These are phyloP conservation scores for Geum urbanum DNA, from an alignment of 306 rosid species.

Conservation along the genomic window DNA sequence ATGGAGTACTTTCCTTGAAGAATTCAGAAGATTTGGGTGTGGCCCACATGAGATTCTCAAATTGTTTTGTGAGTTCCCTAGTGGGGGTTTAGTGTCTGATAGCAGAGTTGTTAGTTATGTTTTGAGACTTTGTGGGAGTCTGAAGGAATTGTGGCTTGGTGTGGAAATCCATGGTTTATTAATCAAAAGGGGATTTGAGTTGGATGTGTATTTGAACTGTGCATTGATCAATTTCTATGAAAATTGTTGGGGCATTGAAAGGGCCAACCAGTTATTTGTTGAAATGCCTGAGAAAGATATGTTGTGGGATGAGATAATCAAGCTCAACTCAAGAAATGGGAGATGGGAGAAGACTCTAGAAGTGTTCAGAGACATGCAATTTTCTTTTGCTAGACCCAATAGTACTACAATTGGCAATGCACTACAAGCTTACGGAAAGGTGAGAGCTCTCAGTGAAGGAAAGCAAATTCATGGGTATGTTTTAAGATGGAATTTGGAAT, in stretches of 20 bases:
- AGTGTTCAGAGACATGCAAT: conserved; percentile 44
- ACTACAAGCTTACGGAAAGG: conserved; percentile 64
- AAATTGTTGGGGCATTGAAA: conserved; percentile 48
- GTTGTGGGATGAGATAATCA: conserved; percentile 59
- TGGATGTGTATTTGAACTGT: conserved; percentile 51
- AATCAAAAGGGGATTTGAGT: conserved; percentile 51
- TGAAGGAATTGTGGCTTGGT: conserved; percentile 44
- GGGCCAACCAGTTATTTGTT: conserved; percentile 44
- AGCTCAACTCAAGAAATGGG: conserved; percentile 53
- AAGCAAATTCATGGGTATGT: conserved; percentile 75
- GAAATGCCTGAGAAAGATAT: conserved; percentile 39
- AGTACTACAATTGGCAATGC: conserved; percentile 43
- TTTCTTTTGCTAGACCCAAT: conserved; percentile 36
- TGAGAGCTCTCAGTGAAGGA: conserved; percentile 60
- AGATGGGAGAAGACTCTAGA: conserved; percentile 45
- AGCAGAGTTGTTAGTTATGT: conserved; percentile 41
- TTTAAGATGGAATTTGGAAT: conserved; percentile 37
- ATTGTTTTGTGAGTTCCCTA: conserved; percentile 39
- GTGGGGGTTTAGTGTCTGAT: conserved; percentile 42
- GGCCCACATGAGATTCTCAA: conserved; percentile 37
- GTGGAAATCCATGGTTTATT: conserved; percentile 51
- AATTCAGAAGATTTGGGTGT: conserved; percentile 48
- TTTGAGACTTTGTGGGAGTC: conserved; percentile 45
- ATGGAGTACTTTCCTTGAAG: conserved; percentile 48
- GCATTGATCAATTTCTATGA: conserved; percentile 55